Evolutionary conservation across 306 rosid species (phyloP).

Genomic region (Quercus ilex): DNA sequence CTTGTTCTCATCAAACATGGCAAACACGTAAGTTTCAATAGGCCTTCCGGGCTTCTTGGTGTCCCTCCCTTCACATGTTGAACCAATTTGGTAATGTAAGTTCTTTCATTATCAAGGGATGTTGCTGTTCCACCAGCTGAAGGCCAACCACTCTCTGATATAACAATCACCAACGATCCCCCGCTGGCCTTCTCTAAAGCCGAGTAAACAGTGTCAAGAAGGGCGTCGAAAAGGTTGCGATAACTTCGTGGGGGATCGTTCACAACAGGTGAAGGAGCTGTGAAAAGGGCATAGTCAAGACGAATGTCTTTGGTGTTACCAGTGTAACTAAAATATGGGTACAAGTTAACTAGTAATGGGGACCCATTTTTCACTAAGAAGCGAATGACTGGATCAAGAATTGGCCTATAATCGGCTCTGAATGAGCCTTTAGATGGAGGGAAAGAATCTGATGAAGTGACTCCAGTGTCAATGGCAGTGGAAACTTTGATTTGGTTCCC

Average conservation of each 20-base stretch:
- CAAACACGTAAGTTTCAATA: conserved; percentile 34
- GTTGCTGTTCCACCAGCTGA: conserved; percentile 37
- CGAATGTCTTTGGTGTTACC: background rate
- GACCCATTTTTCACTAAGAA: conserved; percentile 20
- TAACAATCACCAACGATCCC: conserved; percentile 28
- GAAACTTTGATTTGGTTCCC: conserved; percentile 32
- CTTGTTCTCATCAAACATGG: conserved; percentile 38
- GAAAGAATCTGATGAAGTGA: conserved; percentile 15
- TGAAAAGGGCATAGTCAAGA: conserved; percentile 37
- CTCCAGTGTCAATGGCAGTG: conserved; percentile 26
- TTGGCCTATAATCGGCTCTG: background rate
- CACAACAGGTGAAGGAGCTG: conserved; percentile 15
- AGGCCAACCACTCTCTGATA: conserved; percentile 57
- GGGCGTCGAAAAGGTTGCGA: conserved; percentile 33
- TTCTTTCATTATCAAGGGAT: conserved; percentile 30
- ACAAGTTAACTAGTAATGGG: conserved; percentile 39
- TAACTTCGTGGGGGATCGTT: conserved; percentile 31
- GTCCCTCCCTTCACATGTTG: conserved; percentile 37
- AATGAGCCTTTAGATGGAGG: conserved; percentile 48
- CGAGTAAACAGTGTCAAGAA: conserved; percentile 32
- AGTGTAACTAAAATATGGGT: conserved; percentile 33
- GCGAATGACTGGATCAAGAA: conserved; percentile 19
- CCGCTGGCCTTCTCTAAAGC: conserved; percentile 41
- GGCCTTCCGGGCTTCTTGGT: conserved; percentile 24
- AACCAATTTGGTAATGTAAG: conserved; percentile 35